Evolutionary conservation across 805 yeast species (phyloP), one percentile per base, ranked within the genome.

Genomic region (Hanseniaspora thailandica): DNA sequence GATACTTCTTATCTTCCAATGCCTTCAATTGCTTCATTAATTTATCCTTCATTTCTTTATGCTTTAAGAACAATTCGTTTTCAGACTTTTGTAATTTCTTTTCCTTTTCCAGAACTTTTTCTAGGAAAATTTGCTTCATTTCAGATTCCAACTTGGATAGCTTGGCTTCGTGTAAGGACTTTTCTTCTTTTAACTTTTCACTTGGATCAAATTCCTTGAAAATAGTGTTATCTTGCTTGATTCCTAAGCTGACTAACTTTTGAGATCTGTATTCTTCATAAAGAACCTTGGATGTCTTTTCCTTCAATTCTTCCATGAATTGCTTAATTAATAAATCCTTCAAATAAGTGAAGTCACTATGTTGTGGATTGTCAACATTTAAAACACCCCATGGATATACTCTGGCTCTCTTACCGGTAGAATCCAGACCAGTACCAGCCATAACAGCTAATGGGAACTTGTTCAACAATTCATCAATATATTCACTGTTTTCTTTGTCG

Each of bases 1-100:
- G 86, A 57, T 75, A 77, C 71, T 88, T 89, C 71, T 86, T 87
- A 60, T 88, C 96, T 69, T 93, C 97, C 63, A 93, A 76, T 62
- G 88, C 79, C 65, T 83, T 84, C 59, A 90, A 80, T 70, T 90
- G 96, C 68, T 84, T 84, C 59, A 84, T 75, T 66, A 93, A 77
- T 70, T 86, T 87, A 65, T 90, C 97, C 71, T 90, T 90, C 90
- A 90, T 89, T 69, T 93, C 97, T 70, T 87, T 86, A 70, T 93
- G 98, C 69, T 94, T 83, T 39, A 93, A 78, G 67, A 90, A 90
- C 65, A 93, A 77, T 69, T 93, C 99, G 55, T 95, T 93, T 73
- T 93, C 98, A 45, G 96, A 86, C 71, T 86, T 86, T 72, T 89
- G 96, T 65, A 93, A 78, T 73, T 90, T 90, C 77, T 88, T 86